Conservation (phyloP, 164 flowering plant species). For the Magnolia kwangsiensis region DNA sequence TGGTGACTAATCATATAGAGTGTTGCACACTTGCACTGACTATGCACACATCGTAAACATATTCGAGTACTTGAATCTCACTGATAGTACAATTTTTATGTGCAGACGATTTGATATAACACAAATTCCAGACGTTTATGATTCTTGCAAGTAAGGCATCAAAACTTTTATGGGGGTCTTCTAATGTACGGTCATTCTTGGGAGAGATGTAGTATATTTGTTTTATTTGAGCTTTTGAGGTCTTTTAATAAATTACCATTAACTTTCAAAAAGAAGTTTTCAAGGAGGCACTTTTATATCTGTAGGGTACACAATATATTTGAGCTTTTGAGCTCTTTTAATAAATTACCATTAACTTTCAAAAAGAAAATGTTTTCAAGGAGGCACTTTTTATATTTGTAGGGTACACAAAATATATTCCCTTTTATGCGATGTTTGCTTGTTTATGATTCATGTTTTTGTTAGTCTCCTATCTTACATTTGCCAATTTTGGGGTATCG, state of each 20-base stretch:
- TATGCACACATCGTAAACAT: background rate
- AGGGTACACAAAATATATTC: no score
- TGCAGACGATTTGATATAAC: slow-evolving; percentile 95
- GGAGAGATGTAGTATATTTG: no score
- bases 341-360: background rate
- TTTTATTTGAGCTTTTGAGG: background rate
- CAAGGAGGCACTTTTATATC: background rate
- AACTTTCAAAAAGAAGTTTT: background rate
- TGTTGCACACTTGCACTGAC: background rate
- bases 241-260: background rate
- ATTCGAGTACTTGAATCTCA: background rate
- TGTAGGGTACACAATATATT: background rate
- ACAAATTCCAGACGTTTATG: slow-evolving; percentile 99
- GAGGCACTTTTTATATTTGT: background rate
- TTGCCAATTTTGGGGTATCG: background rate
- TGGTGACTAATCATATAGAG: background rate
- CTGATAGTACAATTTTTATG: slow-evolving; percentile 12
- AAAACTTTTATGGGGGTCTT: background rate
- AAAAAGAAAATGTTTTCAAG: background rate
- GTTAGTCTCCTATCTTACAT: background rate
- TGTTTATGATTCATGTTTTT: background rate
- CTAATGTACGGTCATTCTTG: background rate
- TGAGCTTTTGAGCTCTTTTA: background rate
- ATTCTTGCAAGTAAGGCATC: slow-evolving; percentile 95
- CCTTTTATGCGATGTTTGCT: no score